These are phyloP conservation scores for Ceriops decandra DNA, from an alignment of 345 rosid genomes.

Conservation along the genomic window DNA sequence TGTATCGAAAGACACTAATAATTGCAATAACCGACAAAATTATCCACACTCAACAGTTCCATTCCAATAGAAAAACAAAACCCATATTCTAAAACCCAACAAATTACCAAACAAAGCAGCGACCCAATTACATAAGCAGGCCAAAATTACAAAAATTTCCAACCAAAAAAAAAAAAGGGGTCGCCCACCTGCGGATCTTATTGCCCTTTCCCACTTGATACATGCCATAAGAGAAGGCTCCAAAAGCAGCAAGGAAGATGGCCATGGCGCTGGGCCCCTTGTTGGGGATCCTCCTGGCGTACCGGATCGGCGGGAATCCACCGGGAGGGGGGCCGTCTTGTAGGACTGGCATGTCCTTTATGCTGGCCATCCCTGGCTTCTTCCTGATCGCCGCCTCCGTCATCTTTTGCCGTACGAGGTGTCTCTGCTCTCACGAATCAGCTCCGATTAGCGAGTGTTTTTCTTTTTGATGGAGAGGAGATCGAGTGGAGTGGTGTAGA, in stretches of 20 bases:
- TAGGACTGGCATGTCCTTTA: constrained; percentile 91
- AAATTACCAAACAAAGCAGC: neutral
- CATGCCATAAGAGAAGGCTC: constrained; percentile 95
- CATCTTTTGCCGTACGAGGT: constrained; percentile 35
- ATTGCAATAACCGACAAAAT: neutral
- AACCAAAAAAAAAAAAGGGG: neutral
- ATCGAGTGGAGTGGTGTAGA: no score
- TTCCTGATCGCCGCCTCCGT: constrained; percentile 95
- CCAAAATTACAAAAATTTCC: neutral
- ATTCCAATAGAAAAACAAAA: constrained; percentile 4
- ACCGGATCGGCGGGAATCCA: constrained; percentile 85
- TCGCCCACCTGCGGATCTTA: constrained; percentile 73
- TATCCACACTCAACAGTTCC: neutral
- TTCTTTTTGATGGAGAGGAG: no score
- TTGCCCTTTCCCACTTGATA: constrained; percentile 96
- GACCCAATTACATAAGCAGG: neutral
- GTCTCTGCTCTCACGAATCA: neutral
- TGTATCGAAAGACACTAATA: neutral
- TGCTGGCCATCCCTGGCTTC: constrained; percentile 99
- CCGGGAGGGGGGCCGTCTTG: constrained; percentile 99
- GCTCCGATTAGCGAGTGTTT: no score
- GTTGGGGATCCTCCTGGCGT: constrained; percentile 91
- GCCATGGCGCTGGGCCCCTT: constrained; percentile 95
- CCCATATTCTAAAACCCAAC: neutral
- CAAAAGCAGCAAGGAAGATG: constrained; percentile 71